phyloP scores from a whole-genome alignment of 345 rosid genomes.

The Eucalyptus tenuipes region DNA sequence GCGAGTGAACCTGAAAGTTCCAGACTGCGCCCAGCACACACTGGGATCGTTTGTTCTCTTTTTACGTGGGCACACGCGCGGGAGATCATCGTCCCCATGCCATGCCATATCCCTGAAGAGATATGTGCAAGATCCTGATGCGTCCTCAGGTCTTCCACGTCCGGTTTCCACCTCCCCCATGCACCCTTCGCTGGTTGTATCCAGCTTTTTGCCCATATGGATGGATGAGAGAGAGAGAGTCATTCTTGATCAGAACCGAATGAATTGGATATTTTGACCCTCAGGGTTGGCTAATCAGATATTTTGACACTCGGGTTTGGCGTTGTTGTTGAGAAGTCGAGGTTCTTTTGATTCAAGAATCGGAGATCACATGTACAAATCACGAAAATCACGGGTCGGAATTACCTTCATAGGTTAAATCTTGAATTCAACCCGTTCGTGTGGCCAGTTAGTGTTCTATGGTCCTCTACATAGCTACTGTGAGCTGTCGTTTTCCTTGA shows the following conservation, averaged over 20 bases:
- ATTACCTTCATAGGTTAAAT: fast-evolving
- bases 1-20: not conserved
- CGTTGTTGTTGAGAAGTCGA: not conserved
- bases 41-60: not conserved
- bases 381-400: not conserved
- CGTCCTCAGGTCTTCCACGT: not conserved
- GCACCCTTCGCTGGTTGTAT: not conserved
- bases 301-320: not conserved
- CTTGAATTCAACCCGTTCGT: not conserved
- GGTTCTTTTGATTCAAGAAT: not conserved
- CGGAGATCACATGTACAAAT: not conserved
- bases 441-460: not conserved
- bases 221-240: not conserved
- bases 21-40: not conserved
- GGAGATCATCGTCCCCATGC: not conserved
- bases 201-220: not conserved
- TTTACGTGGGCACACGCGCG: not conserved
- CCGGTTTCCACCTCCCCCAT: not conserved
- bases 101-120: not conserved
- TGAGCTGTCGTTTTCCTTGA: not conserved
- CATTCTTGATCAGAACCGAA: not conserved
- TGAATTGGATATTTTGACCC: not conserved
- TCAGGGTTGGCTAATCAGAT: not conserved
- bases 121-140: not conserved
- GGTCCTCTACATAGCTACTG: not conserved